Conservation (phyloP, 805 yeast genomes). For the Monosporozyma yasuniensis region DNA sequence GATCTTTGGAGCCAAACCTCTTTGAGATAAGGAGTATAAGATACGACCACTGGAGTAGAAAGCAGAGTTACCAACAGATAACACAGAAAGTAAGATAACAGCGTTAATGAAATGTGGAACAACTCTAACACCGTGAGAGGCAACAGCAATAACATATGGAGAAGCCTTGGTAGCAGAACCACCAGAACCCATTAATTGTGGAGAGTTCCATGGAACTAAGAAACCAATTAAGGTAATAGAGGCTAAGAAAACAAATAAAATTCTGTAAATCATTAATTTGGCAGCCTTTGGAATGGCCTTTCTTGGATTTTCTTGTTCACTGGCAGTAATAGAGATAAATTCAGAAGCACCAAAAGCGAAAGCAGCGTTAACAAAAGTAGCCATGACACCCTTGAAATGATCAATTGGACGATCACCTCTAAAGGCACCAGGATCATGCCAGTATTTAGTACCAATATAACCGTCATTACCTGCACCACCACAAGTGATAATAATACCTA, state of each 20-base stretch:
- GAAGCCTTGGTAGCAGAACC: constrained; percentile 45
- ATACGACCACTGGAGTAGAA: constrained; percentile 65
- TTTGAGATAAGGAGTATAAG: constrained; percentile 57
- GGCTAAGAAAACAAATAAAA: constrained; percentile 40
- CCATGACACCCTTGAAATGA: constrained; percentile 47
- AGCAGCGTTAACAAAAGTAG: constrained; percentile 47
- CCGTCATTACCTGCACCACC: constrained; percentile 37
- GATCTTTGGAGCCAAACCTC: constrained; percentile 54
- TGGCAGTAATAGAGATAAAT: constrained; percentile 52
- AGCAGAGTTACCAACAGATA: constrained; percentile 71
- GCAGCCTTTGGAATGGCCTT: constrained; percentile 51
- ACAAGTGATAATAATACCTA: constrained; percentile 38
- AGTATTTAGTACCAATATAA: constrained; percentile 42
- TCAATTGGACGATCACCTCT: constrained; percentile 30
- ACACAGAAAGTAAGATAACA: constrained; percentile 59
- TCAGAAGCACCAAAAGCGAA: constrained; percentile 58
- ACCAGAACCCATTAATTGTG: constrained; percentile 36
- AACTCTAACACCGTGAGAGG: constrained; percentile 50
- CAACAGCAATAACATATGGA: constrained; percentile 60
- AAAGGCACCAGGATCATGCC: constrained; percentile 49
- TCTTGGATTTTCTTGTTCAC: constrained; percentile 47
- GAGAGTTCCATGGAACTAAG: constrained; percentile 44
- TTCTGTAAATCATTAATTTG: constrained; percentile 48
- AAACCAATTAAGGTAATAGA: constrained; percentile 42
- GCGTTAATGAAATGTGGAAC: constrained; percentile 68